Conservation (phyloP, 768 basidiomycete species). For the Rhodotorula taiwanensis region DNA sequence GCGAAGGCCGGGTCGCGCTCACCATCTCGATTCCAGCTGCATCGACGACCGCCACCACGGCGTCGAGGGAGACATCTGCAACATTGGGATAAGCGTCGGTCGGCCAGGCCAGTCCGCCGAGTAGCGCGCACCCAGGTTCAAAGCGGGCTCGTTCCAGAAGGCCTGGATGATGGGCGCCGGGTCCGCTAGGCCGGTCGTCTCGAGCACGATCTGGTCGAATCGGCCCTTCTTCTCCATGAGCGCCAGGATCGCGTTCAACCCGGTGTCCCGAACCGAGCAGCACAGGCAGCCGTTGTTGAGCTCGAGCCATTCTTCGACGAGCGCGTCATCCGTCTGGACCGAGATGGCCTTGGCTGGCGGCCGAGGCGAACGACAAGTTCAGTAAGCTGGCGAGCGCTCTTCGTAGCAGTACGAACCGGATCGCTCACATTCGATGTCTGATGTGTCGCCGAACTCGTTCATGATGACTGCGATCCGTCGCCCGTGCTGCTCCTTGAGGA, state of each 20-base stretch:
- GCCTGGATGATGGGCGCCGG: constrained; percentile 51
- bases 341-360: constrained; percentile 76
- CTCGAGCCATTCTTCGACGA: constrained; percentile 80
- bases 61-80: constrained; percentile 31
- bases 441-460: constrained; percentile 77
- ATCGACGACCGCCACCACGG: constrained; percentile 32
- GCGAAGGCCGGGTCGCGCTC: not conserved
- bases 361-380: too few species aligned
- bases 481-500: constrained; percentile 86
- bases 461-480: constrained; percentile 82
- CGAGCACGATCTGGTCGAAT: constrained; percentile 91
- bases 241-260: constrained; percentile 72
- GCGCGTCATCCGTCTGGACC: constrained; percentile 54
- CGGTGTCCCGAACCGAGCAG: constrained; percentile 92
- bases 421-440: constrained; percentile 79
- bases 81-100: not conserved
- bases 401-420: too few species aligned
- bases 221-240: constrained; percentile 55
- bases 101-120: not conserved
- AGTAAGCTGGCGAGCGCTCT: too few species aligned
- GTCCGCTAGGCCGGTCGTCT: constrained; percentile 93
- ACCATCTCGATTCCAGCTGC: constrained; percentile 33
- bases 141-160: constrained; percentile 35
- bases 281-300: constrained; percentile 86
- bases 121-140: constrained; percentile 11